Base-by-base conservation (phyloP, 371 early-diverging fungal species). In the Syncephalis plumigaleata region DNA sequence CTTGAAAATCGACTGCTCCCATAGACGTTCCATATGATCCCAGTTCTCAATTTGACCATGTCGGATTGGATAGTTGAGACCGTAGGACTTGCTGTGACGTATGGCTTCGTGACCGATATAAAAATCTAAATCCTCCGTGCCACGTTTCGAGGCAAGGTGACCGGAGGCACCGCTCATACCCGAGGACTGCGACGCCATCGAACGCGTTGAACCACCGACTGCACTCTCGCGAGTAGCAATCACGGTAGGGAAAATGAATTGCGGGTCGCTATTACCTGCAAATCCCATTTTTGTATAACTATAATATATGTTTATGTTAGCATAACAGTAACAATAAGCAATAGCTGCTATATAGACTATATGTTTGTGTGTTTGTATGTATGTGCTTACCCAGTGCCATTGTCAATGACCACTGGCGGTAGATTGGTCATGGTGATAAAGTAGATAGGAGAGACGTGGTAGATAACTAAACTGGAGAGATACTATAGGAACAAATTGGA, bases 221-320 rank as follows among this genome's bases (percentile, higher is more conserved):
- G 70, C 65, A 21, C 65, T 66, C 39, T 81, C 82, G 24, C 75
- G 74, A 26, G 83, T 83, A 36, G 86, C 81, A 53, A 97, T 92
- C 42, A 74, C 84, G 0, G 97, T 88, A 4, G 95, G 95, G 52
- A 94, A 86, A 52, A 93, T 87, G 66, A 86, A 91, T 44, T 90
- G 87, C 17, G 97, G 97, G 55, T 87, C 89, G 51, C 81, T 83
- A 71, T 94, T 94, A 22, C 97, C 95, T 48, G 94, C 88, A 64
- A 89, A 97, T 43, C 97, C 97, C 78, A 94, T 82, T 66, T 97
- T 97, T 64, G 97, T 91, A 64, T 89, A 94, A 47, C 93, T 92
- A 60, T 18, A 24, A 24, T 9, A 20, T 22, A 38, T 21, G n/a
- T n/a, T n/a, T n/a, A n/a, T n/a, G n/a, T n/a, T n/a, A n/a, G n/a